Evolutionary conservation across 2,329 filamentous ascomycete species (phyloP), one percentile per base, ranked within the genome.

Genomic region (Sphaerulina musiva): DNA sequence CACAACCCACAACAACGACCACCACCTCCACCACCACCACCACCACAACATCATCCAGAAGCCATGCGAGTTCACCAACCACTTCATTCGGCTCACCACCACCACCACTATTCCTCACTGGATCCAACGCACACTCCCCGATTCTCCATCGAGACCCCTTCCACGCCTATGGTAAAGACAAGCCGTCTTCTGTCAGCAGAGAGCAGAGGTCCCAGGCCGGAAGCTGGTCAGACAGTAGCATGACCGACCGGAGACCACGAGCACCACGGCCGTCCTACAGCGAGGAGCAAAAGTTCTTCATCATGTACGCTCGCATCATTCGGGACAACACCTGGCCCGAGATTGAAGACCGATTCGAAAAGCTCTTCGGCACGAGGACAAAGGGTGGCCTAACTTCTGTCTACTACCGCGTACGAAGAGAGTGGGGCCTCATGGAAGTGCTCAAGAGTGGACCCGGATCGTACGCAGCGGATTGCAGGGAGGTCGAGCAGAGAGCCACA

Each of bases 211-310:
- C 46, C 6, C 46, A 39, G 12, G 39, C 34, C 26, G 17, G 40
- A 29, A 31, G 40, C 11, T 51, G 42, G 32, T 34, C 42, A 12
- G 32, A 51, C 11, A 34, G 41, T 31, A 39, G 41, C 48, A 45
- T 51, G 48, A 44, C 42, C 32, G 54, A 53, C 46, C 57, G 59
- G 17, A 59, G 49, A 23, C 63, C 62, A 26, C 61, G 64, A 39
- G 51, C 65, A 4, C 62, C 65, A 7, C 57, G 65, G 20, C 64
- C 64, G 1, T 60, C 64, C 6, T 69, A 69, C 59, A 67, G 61
- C 47, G 66, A 69, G 34, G 66, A 69, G 54, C 65, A 68, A 55
- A 66, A 66, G 48, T 69, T 69, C 62, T 68, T 64, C 51, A 62
- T 67, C 59, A 67, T 66, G 62, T 67, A 62, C 51, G 56, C 59